A percentile compares a stretch with the other conserved stretches of the same genome.
Evolutionary conservation across 306 rosid species (phyloP).

Genomic region (Lagenaria siceraria): DNA sequence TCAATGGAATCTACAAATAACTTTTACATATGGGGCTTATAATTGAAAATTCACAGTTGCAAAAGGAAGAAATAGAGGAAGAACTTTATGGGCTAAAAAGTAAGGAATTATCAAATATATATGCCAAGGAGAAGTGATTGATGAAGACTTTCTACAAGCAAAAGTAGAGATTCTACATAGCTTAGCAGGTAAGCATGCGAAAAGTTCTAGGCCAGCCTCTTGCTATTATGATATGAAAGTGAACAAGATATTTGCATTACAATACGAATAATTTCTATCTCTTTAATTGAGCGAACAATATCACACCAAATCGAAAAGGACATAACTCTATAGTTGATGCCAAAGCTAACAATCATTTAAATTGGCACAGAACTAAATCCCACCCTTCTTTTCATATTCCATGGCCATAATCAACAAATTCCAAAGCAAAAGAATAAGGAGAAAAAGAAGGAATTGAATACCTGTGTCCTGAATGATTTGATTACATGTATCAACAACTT

Average conservation of each 20-base stretch:
- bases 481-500: conserved; percentile 38
- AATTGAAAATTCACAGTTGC: background rate
- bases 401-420: background rate
- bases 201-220: background rate
- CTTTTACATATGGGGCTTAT: background rate
- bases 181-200: conserved; percentile 10
- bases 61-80: background rate
- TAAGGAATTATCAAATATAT: background rate
- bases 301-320: background rate
- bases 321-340: background rate
- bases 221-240: background rate
- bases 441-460: background rate
- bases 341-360: background rate
- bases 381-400: background rate
- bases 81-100: background rate
- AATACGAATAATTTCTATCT: background rate
- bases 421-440: background rate
- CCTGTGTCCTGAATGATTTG: conserved; percentile 53
- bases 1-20: background rate
- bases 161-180: conserved; percentile 9
- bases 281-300: background rate
- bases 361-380: background rate
- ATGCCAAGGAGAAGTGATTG: background rate
- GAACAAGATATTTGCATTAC: background rate
- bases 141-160: conserved; percentile 6